Evolutionary conservation across 768 basidiomycete genomes (phyloP), one percentile per base, ranked within the genome.

Genomic region (Podaxis mareebaensis): DNA sequence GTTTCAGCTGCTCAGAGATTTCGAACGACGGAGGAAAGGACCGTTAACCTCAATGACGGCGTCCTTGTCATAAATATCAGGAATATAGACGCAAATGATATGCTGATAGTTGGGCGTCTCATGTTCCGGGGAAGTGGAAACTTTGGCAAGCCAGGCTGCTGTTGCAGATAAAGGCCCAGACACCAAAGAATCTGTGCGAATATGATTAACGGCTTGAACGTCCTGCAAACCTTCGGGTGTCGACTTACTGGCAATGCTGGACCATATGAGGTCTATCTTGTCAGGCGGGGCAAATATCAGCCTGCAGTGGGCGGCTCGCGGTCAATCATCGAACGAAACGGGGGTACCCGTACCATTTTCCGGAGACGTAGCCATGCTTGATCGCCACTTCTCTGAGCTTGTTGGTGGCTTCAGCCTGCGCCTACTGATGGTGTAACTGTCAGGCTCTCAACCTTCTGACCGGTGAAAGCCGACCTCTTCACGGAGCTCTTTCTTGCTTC

Each of bases 401-500:
- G 33, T 81, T 78, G 2, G 82, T 72, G 11, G 88, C 85, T 61
- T 87, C 83, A 2, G 77, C 73, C 76, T 91, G 90, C 4, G 77
- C 78, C 90, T 91, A 66, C 7, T 17, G 26, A 59, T 22, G 46
- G 33, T 60, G 28, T 62, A 20, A 42, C 38, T 22, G n/a, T 39
- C n/a, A 13, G 4, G 17, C 24, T 13, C 15, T 8, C 5, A 20
- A 20, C 13, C 8, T 15, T 10, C 22, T 36, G 22, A 44, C 4
- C 42, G 6, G 17, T 15, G 17, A 53, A 38, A 36, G 54, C 73
- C 20, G 70, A 89, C 90, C 75, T 86, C 76, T 71, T 92, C 90
- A 46, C 89, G 82, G 6, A 88, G 72, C 72, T 92, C 88, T 71
- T 90, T 92, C 73, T 92, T 92, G 67, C 88, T 89, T 74, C 83